These are phyloP conservation scores for Phytopythium vexans DNA, from an alignment of 352 stramenopile species.

Conservation along the genomic window DNA sequence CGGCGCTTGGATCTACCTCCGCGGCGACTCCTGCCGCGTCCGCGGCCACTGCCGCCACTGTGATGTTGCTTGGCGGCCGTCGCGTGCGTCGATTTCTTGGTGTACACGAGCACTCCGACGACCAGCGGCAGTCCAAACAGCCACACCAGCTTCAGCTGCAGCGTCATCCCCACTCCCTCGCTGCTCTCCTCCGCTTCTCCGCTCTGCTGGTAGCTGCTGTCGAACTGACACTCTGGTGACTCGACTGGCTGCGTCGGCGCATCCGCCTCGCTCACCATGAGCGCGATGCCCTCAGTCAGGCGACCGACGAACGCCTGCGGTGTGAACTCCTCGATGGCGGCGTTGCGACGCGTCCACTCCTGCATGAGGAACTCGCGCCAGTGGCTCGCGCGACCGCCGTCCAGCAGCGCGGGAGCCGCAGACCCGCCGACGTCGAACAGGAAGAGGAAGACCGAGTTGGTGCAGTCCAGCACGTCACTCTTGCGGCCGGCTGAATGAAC, in stretches of 20 bases:
- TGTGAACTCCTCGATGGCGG: slow-evolving; percentile 49
- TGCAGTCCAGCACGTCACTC: slow-evolving; percentile 43
- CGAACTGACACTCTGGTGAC: neutral
- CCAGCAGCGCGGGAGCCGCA: neutral
- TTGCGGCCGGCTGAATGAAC: slow-evolving; percentile 19
- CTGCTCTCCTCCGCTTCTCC: neutral
- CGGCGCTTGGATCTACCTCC: too few species aligned
- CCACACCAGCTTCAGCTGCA: neutral
- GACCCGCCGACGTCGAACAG: slow-evolving; percentile 30
- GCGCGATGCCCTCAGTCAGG: slow-evolving; percentile 37
- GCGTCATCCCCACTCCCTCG: neutral
- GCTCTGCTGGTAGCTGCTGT: neutral
- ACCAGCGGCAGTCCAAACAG: slow-evolving; percentile 2
- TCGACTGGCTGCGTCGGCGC: neutral
- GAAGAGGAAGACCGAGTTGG: slow-evolving; percentile 59
- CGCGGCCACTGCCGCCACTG: too few species aligned
- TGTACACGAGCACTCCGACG: slow-evolving; percentile 7
- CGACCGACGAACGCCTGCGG: slow-evolving; percentile 63
- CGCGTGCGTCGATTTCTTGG: slow-evolving; percentile 13
- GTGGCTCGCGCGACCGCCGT: slow-evolving; percentile 1
- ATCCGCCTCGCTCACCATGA: slow-evolving; percentile 7
- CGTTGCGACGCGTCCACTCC: slow-evolving; percentile 30
- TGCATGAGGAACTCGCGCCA: slow-evolving; percentile 64
- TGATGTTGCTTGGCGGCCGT: slow-evolving; percentile 9
- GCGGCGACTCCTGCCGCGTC: too few species aligned